Base-by-base conservation (phyloP, 192 early-diverging fungal genomes). In the Geranomyces michiganensis region DNA sequence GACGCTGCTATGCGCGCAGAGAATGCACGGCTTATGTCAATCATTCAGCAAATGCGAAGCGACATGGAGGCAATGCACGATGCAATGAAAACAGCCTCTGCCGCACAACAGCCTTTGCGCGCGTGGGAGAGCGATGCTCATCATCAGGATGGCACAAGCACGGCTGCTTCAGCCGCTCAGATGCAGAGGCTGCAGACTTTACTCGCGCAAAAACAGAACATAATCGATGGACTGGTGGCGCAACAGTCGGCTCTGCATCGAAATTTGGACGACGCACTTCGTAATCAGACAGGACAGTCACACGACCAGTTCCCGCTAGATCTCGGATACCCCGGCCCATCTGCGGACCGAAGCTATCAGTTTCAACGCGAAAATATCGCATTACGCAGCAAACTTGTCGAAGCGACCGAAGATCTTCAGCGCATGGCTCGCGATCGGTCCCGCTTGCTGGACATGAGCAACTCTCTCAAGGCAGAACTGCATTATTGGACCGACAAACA, bases 1-100 rank as follows among this genome's bases (percentile, higher is more conserved):
- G 10, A 41, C 5, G 3, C 36, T 41, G 36, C 3, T 10, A 3
- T 41, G 36, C 36, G 10, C 36, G 36, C 36, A 41, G 31, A 80
- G 68, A 80, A 81, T 67, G 62, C 13, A 4, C 67, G 75, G 13
- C 46, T 81, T 5, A 58, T 21, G 21, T 45, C 29, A 0, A 67
- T 78, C 10, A 76, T 81, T 32, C 56, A 67, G 22, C 73, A 81
- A 70, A 81, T 81, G 80, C 71, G 80, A 26, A 26, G 45, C 6
- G 80, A 81, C 47, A 78, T 81, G 74, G 73, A 81, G 66, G 22
- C 46, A 29, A 69, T 77, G 71, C 55, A 71, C n/a, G 67, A 72
- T 30, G 65, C 73, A 17, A 59, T 74, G 48, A 13, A 9, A 14
- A 2, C 36, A 22, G 43, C 56, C 22, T 4, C 51, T 4, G 51